These are phyloP conservation scores for Diplotaxis tenuifolia DNA, from an alignment of 345 rosid species.

Conservation along the genomic window DNA sequence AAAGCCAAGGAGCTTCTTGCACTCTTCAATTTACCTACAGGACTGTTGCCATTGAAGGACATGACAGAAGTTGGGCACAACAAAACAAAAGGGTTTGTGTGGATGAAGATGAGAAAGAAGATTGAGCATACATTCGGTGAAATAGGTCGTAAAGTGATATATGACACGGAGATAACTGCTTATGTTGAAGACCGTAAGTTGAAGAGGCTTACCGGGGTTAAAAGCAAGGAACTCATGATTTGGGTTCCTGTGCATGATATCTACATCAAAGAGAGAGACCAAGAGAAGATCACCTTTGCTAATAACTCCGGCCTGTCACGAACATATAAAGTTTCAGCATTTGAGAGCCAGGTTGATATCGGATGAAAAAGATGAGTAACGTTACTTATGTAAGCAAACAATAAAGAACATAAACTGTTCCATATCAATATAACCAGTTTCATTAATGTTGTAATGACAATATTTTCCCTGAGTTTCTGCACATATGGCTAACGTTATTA, in stretches of 20 bases:
- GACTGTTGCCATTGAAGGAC: slow-evolving; percentile 55
- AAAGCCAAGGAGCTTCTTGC: slow-evolving; percentile 47
- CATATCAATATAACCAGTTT: no score
- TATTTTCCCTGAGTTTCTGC: no score
- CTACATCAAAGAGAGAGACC: slow-evolving; percentile 34
- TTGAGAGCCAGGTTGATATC: slow-evolving; percentile 25
- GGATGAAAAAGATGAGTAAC: background rate
- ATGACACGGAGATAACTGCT: slow-evolving; percentile 53
- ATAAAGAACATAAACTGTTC: no score
- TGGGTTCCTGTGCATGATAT: slow-evolving; percentile 61
- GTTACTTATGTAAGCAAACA: no score
- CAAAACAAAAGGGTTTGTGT: slow-evolving; percentile 54
- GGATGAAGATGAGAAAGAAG: slow-evolving; percentile 56
- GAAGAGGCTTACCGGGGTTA: slow-evolving; percentile 49
- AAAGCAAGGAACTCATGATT: slow-evolving; percentile 55
- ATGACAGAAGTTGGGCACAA: slow-evolving; percentile 54
- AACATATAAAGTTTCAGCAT: slow-evolving; percentile 50
- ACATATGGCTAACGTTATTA: no score
- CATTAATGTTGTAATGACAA: no score
- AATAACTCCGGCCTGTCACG: slow-evolving; percentile 51
- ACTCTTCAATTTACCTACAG: slow-evolving; percentile 49
- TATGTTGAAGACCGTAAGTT: slow-evolving; percentile 51
- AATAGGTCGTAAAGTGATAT: slow-evolving; percentile 43
- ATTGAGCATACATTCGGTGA: slow-evolving; percentile 42
- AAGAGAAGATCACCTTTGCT: slow-evolving; percentile 45